Conservation (phyloP, 2,329 filamentous ascomycete genomes). For the Colletotrichum scovillei region DNA sequence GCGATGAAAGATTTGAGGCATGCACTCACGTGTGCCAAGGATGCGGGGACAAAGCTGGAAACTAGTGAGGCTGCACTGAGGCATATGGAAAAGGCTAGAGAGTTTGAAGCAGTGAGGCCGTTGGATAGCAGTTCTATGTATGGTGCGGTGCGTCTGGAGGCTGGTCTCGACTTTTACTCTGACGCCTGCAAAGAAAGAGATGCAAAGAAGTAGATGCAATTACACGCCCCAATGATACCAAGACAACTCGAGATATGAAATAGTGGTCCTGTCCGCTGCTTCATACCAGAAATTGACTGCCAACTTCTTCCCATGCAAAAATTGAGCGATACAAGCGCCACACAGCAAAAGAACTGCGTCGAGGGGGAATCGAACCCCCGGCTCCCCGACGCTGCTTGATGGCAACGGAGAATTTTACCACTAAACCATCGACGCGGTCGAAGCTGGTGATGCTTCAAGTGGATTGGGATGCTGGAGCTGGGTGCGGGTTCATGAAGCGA, state of each 20-base stretch:
- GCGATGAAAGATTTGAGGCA: conserved; percentile 25
- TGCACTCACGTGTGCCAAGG: conserved; percentile 12
- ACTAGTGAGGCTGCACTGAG: conserved; percentile 11
- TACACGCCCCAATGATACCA: neutral
- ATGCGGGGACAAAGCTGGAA: conserved; percentile 6
- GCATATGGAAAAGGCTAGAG: conserved; percentile 7
- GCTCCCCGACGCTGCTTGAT: conserved; percentile 29
- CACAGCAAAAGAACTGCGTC: neutral
- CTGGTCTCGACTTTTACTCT: conserved; percentile 18
- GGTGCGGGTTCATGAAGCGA: neutral
- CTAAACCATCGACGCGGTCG: conserved; percentile 28
- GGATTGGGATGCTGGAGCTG: accelerated
- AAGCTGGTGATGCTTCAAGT: neutral
- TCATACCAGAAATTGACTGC: neutral
- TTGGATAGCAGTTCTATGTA: conserved; percentile 16
- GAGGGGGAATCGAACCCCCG: conserved; percentile 32
- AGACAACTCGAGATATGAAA: too few species aligned
- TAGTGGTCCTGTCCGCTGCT: too few species aligned
- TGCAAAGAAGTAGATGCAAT: neutral
- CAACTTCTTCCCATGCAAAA: neutral
- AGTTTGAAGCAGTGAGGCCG: neutral
- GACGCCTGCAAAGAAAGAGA: conserved; percentile 16
- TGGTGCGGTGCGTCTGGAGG: conserved; percentile 5
- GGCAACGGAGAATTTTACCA: conserved; percentile 34
- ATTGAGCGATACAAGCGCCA: neutral